A percentile compares a stretch with the other conserved stretches of the same genome.
Evolutionary conservation across 2,329 filamentous ascomycete species (phyloP).

Genomic region (Exophiala calicioides): DNA sequence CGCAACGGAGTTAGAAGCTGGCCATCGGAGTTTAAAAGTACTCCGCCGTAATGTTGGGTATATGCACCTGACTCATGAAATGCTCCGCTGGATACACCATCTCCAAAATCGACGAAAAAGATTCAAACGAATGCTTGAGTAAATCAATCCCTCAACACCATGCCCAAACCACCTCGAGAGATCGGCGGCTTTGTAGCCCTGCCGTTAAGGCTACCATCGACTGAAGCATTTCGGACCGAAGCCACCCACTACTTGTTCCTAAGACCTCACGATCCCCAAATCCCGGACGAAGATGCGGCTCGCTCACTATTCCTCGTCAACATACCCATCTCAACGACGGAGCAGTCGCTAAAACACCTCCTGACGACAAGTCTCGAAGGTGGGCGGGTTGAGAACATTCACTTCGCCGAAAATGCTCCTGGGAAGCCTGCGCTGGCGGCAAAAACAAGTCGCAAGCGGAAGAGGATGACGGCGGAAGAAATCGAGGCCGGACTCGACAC

Average conservation of each 20-base stretch:
- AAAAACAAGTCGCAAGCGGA: constrained; percentile 55
- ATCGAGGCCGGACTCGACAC: constrained; percentile 58
- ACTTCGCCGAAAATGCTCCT: constrained; percentile 56
- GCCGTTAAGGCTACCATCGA: constrained; percentile 64
- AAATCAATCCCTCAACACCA: constrained; percentile 29
- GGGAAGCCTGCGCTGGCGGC: constrained; percentile 15
- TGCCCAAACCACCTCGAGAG: constrained; percentile 41
- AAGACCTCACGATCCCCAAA: constrained; percentile 77
- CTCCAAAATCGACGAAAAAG: constrained; percentile 12
- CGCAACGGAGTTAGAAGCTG: neutral
- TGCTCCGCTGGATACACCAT: neutral
- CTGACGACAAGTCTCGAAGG: constrained; percentile 74
- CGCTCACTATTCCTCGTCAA: constrained; percentile 91
- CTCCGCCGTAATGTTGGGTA: no score
- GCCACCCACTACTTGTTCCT: constrained; percentile 84
- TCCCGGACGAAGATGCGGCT: constrained; percentile 69
- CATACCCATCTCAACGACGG: constrained; percentile 79
- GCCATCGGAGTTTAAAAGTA: no score
- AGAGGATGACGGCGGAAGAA: constrained; percentile 52
- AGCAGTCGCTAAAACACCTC: constrained; percentile 71
- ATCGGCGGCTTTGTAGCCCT: constrained; percentile 68
- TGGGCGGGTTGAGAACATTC: constrained; percentile 73
- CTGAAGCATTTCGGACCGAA: constrained; percentile 62
- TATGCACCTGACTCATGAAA: no score
- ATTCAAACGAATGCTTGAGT: no score